phyloP scores from a whole-genome alignment of 225 moss, liverwort and hornwort species.

The Pseudisothecium myosuroides region DNA sequence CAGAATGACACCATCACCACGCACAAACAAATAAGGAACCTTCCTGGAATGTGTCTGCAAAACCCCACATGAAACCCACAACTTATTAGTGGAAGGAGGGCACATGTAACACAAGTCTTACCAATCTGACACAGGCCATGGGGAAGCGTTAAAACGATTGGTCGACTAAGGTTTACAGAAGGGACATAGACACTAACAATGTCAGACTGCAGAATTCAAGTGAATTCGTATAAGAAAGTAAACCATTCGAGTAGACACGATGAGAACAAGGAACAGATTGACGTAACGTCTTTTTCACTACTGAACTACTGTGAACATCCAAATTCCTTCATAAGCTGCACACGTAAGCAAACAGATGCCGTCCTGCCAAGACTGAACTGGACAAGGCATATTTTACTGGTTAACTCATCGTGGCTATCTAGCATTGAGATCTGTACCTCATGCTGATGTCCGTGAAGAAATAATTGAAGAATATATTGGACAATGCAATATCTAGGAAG shows the following conservation, averaged over 20 bases:
- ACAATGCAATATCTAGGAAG: background rate
- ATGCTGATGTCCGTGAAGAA: background rate
- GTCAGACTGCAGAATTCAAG: background rate
- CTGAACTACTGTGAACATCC: background rate
- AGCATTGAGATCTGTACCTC: background rate
- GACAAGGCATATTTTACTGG: background rate
- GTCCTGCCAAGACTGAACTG: background rate
- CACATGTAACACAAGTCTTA: background rate
- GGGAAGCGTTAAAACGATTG: background rate
- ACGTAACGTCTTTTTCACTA: background rate
- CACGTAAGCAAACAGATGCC: background rate
- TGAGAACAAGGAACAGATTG: background rate
- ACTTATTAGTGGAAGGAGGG: constrained; percentile 5
- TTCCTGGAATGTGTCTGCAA: constrained; percentile 76
- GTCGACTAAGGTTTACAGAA: background rate
- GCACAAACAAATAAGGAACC: constrained; percentile 94
- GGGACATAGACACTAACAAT: background rate
- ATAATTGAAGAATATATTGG: background rate
- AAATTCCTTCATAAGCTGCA: background rate
- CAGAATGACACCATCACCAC: constrained; percentile 97
- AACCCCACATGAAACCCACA: background rate
- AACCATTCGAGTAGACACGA: background rate
- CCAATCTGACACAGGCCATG: background rate
- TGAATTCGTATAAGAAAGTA: background rate
- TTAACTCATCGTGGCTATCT: background rate